A percentile compares a stretch with the other conserved stretches of the same genome.
Evolutionary conservation across 306 rosid genomes (phyloP).

Genomic region (Cicer judaicum): DNA sequence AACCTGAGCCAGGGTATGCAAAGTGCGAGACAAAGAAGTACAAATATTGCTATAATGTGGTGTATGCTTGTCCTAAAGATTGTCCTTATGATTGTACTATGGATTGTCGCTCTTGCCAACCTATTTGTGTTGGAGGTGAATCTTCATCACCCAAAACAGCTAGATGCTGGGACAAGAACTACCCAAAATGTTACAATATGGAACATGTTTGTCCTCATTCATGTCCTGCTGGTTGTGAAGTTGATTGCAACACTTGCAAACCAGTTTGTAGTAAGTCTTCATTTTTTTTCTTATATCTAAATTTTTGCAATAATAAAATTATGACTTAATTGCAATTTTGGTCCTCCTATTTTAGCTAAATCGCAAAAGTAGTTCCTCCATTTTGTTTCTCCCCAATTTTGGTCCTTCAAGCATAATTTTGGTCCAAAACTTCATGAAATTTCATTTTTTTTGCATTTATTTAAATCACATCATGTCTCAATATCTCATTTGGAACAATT

Average conservation of each 20-base stretch:
- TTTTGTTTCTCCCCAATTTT: too few relatives aligned
- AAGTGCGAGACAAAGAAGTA: conserved; percentile 54
- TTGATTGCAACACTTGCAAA: conserved; percentile 69
- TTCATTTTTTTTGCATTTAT: too few relatives aligned
- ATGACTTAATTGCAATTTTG: too few relatives aligned
- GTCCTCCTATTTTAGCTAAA: too few relatives aligned
- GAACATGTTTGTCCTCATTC: conserved; percentile 57
- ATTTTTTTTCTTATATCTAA: too few relatives aligned
- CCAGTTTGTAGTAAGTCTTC: conserved; percentile 66
- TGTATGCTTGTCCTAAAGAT: conserved; percentile 66
- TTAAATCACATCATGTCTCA: too few relatives aligned
- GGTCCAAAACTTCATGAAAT: too few relatives aligned
- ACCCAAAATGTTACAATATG: conserved; percentile 51
- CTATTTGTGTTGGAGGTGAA: conserved; percentile 46
- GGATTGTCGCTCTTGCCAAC: conserved; percentile 63
- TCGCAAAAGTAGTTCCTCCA: too few relatives aligned
- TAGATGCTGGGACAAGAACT: conserved; percentile 54
- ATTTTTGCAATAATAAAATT: too few relatives aligned
- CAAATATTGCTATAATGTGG: conserved; percentile 62
- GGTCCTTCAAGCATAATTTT: too few relatives aligned
- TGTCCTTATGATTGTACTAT: conserved; percentile 62
- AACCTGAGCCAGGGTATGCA: conserved; percentile 47
- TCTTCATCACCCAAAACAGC: conserved; percentile 38
- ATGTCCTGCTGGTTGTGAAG: conserved; percentile 62
- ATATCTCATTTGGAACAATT: too few relatives aligned